These are phyloP conservation scores for Capsicum rhomboideum DNA, from an alignment of 257 asterid genomes.

Conservation along the genomic window DNA sequence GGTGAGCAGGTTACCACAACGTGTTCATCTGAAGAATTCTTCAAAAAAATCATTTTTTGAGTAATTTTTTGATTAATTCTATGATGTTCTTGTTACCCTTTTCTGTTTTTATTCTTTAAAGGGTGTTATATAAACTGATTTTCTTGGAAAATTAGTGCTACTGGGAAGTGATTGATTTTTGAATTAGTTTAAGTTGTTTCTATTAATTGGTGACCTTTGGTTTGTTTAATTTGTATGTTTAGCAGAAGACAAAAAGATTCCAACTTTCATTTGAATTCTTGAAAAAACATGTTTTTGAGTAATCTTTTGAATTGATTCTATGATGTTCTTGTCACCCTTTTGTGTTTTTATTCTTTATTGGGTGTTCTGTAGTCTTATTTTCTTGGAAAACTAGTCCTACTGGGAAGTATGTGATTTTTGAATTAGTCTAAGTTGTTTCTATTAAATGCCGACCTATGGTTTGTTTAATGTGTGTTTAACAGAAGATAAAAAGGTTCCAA, in stretches of 20 bases:
- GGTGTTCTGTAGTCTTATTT: too few species aligned
- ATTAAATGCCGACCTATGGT: not conserved
- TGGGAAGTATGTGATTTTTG: not conserved
- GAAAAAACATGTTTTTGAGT: too few species aligned
- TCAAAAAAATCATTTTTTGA: not conserved
- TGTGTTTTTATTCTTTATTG: too few species aligned
- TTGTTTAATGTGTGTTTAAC: not conserved
- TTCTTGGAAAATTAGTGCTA: not conserved
- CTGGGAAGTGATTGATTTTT: not conserved
- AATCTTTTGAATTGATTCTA: too few species aligned
- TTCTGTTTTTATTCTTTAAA: not conserved
- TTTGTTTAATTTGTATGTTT: not conserved
- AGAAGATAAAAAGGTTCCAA: not conserved
- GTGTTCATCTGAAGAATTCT: too few species aligned
- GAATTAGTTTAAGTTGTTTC: not conserved
- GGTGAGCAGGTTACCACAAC: too few species aligned
- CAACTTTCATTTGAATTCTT: not conserved
- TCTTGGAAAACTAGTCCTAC: not conserved
- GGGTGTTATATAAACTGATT: not conserved
- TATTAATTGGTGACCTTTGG: not conserved
- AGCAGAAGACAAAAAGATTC: not conserved
- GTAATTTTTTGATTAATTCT: not conserved
- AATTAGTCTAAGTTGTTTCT: not conserved
- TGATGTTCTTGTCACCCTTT: too few species aligned
- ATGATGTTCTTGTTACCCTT: not conserved